Percentiles rank a stretch among this genome's conserved stretches.
Evolutionary conservation across 2,329 filamentous ascomycete species (phyloP).

Genomic region (Lasiodiplodia sp.): DNA sequence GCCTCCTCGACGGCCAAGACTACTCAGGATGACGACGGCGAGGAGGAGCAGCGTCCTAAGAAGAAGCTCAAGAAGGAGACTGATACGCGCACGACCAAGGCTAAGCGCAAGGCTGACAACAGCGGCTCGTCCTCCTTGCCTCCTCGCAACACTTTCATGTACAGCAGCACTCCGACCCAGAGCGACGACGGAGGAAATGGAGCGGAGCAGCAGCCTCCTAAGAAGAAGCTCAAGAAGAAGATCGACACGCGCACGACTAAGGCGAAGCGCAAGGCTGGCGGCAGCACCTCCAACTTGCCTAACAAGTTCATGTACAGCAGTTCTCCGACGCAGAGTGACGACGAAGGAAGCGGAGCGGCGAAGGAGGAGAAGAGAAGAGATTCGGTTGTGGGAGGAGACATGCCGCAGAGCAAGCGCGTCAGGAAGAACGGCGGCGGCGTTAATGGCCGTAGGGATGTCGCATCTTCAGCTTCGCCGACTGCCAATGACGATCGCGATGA

Average conservation of each 20-base stretch:
- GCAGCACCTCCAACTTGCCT: background rate
- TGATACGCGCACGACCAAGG: background rate
- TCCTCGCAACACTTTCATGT: background rate
- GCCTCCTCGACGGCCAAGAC: too few species aligned
- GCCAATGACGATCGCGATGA: too few species aligned
- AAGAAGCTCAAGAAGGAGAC: background rate
- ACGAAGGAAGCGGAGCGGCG: background rate
- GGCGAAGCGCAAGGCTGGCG: background rate
- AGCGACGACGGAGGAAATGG: background rate
- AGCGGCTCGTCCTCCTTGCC: too few species aligned
- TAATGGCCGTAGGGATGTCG: too few species aligned
- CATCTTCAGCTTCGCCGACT: too few species aligned
- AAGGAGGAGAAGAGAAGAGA: too few species aligned
- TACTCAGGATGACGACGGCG: background rate
- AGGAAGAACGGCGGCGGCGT: too few species aligned
- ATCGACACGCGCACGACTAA: background rate
- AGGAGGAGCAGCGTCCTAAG: background rate
- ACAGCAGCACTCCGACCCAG: background rate
- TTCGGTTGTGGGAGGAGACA: too few species aligned
- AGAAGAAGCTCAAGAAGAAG: slow-evolving; percentile 6
- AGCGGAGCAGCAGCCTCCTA: background rate
- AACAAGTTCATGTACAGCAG: background rate
- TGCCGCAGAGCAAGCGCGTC: too few species aligned
- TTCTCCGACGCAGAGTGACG: background rate
- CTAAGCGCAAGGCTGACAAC: background rate